A percentile compares a stretch with the other conserved stretches of the same genome.
phyloP scores from a whole-genome alignment of 1,284 basidiomycete genomes.

The Apiotrichum porosum region DNA sequence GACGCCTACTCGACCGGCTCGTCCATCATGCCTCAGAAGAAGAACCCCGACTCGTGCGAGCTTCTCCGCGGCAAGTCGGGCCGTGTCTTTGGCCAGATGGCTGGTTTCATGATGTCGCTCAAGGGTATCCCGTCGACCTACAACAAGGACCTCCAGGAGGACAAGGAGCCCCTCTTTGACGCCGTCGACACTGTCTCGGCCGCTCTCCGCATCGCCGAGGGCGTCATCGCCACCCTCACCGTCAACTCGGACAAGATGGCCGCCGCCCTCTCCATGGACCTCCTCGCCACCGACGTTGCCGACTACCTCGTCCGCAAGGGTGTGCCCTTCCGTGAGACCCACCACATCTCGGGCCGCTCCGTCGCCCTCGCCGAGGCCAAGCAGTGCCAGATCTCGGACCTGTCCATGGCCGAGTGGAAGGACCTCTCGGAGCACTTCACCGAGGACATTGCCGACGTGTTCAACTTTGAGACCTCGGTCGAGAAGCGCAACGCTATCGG shows the following conservation, averaged over 20 bases:
- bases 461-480: slow-evolving; percentile 92
- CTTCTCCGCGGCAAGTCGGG: slow-evolving; percentile 92
- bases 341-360: slow-evolving; percentile 93
- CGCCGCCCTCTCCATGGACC: slow-evolving; percentile 86
- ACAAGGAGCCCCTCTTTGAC: slow-evolving; percentile 97
- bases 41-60: slow-evolving; percentile 96
- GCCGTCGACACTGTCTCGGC: slow-evolving; percentile 85
- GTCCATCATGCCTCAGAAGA: slow-evolving; percentile 99
- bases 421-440: slow-evolving; percentile 70
- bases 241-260: slow-evolving; percentile 87
- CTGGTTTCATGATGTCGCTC: slow-evolving; percentile 96
- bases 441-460: slow-evolving; percentile 74
- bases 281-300: slow-evolving; percentile 93
- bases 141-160: slow-evolving; percentile 98
- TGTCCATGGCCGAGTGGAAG: slow-evolving; percentile 75
- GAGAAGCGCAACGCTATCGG: slow-evolving; percentile 90
- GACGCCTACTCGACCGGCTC: slow-evolving; percentile 99
- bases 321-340: slow-evolving; percentile 96
- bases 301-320: slow-evolving; percentile 98
- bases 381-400: slow-evolving; percentile 71
- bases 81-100: slow-evolving; percentile 90
- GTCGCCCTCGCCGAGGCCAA: slow-evolving; percentile 88
- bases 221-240: slow-evolving; percentile 83
- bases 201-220: slow-evolving; percentile 86
- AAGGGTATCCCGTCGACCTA: slow-evolving; percentile 98